Base-by-base conservation (phyloP, 2,329 filamentous ascomycete species). In the Dendryphion nanum region DNA sequence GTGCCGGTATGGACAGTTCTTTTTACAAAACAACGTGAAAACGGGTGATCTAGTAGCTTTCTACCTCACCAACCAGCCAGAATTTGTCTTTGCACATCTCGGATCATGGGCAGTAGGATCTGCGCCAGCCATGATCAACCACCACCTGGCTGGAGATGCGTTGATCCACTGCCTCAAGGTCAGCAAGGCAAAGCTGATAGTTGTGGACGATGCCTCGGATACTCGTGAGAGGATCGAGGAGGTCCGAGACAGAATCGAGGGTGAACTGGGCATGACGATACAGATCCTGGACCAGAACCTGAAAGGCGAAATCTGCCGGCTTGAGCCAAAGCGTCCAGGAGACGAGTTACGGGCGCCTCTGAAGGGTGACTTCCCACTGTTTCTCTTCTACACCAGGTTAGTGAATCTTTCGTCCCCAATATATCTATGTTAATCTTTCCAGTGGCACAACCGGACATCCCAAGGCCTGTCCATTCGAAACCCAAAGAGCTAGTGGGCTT, bases 401-500 rank as follows among this genome's bases (percentile, higher is more conserved):
- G 65, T 54, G 4, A 28, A 23, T 12, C 10, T 21, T n/a, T 16
- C 14, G 17, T 10, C 20, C 13, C 29, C 15, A 15, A 10, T 8
- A n/a, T n/a, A 26, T 12, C 15, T 18, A 16, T 10, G 31, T 21
- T 33, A 19, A 33, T 18, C 10, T 19, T 33, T 10, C 14, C 23
- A 83, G 81, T 45, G 85, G 85, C 23, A 89, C 86, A 1, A 89
- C 86, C 0, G 86, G 86, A 2, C 63, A 86, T 47, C 85, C 86
- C 8, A 90, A 90, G 61, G 85, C 81, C 1, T 83, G 81, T 49
- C 61, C 74, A 0, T 81, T 86, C 48, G 78, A 78, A 14, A 73
- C 76, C 6, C 63, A 69, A 2, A 71, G 75, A 30, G 55, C 75
- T 5, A 69, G 70, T 33, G 53, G 48, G 0, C 47, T 71, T 6